Percentiles rank a stretch among this genome's conserved stretches.
These are phyloP conservation scores for Penicillium decumbens DNA, from an alignment of 2,329 filamentous ascomycete genomes.

Conservation along the genomic window DNA sequence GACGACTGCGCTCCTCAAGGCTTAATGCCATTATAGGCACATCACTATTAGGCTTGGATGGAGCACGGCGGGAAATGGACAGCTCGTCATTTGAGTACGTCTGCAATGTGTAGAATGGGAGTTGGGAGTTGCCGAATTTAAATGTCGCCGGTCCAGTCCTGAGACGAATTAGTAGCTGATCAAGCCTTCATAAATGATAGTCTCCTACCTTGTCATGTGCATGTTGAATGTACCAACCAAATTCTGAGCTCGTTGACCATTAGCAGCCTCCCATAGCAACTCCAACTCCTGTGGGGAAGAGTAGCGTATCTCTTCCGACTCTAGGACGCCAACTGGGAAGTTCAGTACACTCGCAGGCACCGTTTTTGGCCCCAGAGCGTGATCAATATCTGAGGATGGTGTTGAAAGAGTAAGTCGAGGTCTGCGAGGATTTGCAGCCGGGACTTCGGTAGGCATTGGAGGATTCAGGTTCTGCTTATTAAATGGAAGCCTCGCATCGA, in stretches of 20 bases:
- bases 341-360: conserved; percentile 43
- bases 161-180: conserved; percentile 13
- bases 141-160: conserved; percentile 43
- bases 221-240: conserved; percentile 37
- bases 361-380: conserved; percentile 37
- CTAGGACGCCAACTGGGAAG: conserved; percentile 37
- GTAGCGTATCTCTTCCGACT: conserved; percentile 33
- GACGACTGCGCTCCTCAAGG: conserved; percentile 37
- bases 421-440: conserved; percentile 16
- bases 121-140: conserved; percentile 39
- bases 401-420: conserved; percentile 32
- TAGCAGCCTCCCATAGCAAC: conserved; percentile 44
- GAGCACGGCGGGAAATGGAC: conserved; percentile 40
- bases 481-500: conserved; percentile 38
- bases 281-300: conserved; percentile 40
- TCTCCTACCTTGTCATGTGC: conserved; percentile 39
- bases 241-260: conserved; percentile 39
- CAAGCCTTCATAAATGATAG: not conserved
- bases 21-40: conserved; percentile 44
- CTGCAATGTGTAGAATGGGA: conserved; percentile 45
- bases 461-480: conserved; percentile 38
- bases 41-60: conserved; percentile 36
- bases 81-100: conserved; percentile 43
- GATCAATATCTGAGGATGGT: conserved; percentile 32
- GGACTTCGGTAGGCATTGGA: conserved; percentile 17